Evolutionary conservation across 1,284 basidiomycete species (phyloP).

Genomic region (Trichosporon ovoides): DNA sequence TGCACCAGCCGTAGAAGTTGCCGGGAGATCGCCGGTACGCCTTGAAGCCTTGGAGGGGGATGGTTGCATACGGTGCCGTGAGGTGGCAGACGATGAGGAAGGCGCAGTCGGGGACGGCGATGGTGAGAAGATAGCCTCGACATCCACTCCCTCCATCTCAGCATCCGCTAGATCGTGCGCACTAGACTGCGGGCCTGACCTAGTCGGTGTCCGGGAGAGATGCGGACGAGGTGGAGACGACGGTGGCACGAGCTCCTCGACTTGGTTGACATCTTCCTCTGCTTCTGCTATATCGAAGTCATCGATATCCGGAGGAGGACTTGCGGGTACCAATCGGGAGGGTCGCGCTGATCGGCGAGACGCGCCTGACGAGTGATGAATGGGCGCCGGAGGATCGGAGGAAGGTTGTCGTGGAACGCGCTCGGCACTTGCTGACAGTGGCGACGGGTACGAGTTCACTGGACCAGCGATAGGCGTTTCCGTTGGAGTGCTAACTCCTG

Average conservation of each 20-base stretch:
- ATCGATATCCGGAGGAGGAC: constrained; percentile 24
- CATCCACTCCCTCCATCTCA: constrained; percentile 26
- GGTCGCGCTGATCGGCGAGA: not conserved
- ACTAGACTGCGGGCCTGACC: not conserved
- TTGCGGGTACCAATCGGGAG: constrained; percentile 1
- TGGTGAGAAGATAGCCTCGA: constrained; percentile 27
- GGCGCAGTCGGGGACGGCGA: not conserved
- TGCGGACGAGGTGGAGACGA: constrained; percentile 20
- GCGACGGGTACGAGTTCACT: not conserved
- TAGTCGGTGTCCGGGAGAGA: not conserved
- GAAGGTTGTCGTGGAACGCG: not conserved
- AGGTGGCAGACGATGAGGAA: too few relatives aligned
- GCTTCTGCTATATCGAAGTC: constrained; percentile 31
- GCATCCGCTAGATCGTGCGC: not conserved
- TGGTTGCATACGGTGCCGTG: too few relatives aligned
- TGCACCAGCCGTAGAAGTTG: not conserved
- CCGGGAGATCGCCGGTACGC: not conserved
- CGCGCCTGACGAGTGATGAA: not conserved
- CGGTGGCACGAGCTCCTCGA: constrained; percentile 25
- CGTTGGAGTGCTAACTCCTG: not conserved
- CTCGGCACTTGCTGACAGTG: not conserved
- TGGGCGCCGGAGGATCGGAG: not conserved
- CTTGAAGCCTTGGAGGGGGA: too few relatives aligned
- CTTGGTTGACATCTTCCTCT: constrained; percentile 16
- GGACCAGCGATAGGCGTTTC: not conserved